Evolutionary conservation across 495 filamentous ascomycete genomes (phyloP).

Genomic region (Neurospora intermedia): DNA sequence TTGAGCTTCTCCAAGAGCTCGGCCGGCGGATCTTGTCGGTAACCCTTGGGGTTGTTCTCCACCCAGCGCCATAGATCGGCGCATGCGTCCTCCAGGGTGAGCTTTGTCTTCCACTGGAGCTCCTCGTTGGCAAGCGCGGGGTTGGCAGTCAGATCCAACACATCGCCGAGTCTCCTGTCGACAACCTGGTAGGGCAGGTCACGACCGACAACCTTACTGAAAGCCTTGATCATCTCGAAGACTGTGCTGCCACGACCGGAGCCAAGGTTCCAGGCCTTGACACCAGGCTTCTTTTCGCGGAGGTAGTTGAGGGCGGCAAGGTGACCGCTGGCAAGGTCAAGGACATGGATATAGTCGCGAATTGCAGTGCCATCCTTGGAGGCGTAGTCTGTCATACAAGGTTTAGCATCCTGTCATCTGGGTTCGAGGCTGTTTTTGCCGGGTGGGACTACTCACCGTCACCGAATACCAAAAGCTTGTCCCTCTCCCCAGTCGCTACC

Average conservation of each 20-base stretch:
- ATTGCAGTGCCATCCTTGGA: conserved; percentile 74
- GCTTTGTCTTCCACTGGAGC: conserved; percentile 84
- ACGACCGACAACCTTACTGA: conserved; percentile 73
- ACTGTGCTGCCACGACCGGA: conserved; percentile 94
- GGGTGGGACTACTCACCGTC: conserved; percentile 51
- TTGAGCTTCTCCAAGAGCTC: conserved; percentile 67
- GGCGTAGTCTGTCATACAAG: conserved; percentile 58
- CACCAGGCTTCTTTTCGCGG: conserved; percentile 77
- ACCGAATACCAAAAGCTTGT: conserved; percentile 90
- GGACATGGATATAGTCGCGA: conserved; percentile 71
- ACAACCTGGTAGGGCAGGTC: conserved; percentile 83
- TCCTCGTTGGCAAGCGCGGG: conserved; percentile 77
- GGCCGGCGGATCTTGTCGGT: conserved; percentile 79
- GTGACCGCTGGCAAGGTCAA: conserved; percentile 84
- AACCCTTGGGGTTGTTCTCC: conserved; percentile 90
- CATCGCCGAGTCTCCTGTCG: conserved; percentile 74
- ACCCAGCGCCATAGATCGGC: conserved; percentile 92
- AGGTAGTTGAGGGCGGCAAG: conserved; percentile 88
- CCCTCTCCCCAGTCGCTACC: conserved; percentile 88
- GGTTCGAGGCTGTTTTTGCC: no score
- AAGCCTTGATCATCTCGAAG: conserved; percentile 94
- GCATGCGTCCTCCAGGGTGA: conserved; percentile 85
- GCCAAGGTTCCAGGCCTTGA: conserved; percentile 93
- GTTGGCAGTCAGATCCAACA: conserved; percentile 89
- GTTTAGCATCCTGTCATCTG: background rate